Base-by-base conservation (phyloP, 2,329 filamentous ascomycete genomes). In the Orbilia blumenaviensis region DNA sequence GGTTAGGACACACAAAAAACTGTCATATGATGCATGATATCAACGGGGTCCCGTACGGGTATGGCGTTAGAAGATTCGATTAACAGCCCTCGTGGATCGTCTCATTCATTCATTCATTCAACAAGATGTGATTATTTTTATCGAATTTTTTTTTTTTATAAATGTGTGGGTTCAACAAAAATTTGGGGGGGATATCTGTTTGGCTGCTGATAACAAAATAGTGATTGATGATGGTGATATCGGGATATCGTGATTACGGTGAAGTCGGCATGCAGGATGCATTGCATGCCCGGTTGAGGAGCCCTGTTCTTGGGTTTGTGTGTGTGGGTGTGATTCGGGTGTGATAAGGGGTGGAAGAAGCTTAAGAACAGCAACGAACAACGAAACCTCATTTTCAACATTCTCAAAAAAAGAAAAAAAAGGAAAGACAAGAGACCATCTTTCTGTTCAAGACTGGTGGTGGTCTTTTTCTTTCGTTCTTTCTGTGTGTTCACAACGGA, bases 11-110 rank as follows among this genome's bases (percentile, higher is more conserved):
- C n/a, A n/a, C n/a, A 25, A 32, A 52, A 48, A 68, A 60, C 50
- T 76, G 72, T 76, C 72, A 76, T 76, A 68, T 76, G 72, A 68
- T 76, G 64, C 64, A 69, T 69, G 72, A 76, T 76, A 66, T 76
- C 72, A 69, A 38, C 7, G 56, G 42, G 0, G 23, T 46, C n/a
- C n/a, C n/a, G n/a, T n/a, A n/a, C n/a, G n/a, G 42, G 46, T 42
- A 62, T 61, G 41, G 52, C 52, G 25, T 58, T 56, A 8, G 36
- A 16, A 41, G 12, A 5, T 34, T 34, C 10, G 29, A 5, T 34
- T 18, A 21, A 18, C 23, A 18, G 52, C n/a, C n/a, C n/a, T n/a
- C n/a, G n/a, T n/a, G 27, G 38, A 14, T 34, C 32, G 21, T 34
- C 34, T 18, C 36, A 34, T 54, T 52, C 21, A 6, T 44, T 18